Conservation (phyloP, 2,329 filamentous ascomycete genomes). For the Stachybotrys echinatus region DNA sequence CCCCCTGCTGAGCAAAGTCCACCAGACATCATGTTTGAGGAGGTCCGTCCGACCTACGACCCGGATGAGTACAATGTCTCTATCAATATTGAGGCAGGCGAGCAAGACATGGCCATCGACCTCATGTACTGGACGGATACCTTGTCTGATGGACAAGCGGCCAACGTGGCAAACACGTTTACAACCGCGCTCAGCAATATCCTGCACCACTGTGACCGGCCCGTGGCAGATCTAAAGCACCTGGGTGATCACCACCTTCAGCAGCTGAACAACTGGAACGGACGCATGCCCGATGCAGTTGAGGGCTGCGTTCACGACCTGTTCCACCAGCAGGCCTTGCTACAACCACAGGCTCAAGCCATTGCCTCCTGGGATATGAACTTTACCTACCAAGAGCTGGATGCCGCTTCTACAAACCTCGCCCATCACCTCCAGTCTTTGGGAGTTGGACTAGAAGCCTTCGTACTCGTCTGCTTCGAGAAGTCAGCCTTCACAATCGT, state of each 20-base stretch:
- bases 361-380: constrained; percentile 2
- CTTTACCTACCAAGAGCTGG: constrained; percentile 1
- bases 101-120: constrained; percentile 12
- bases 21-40: constrained; percentile 13
- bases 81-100: constrained; percentile 13
- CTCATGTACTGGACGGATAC: constrained; percentile 17
- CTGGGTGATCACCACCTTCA: constrained; percentile 1
- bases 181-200: constrained; percentile 12
- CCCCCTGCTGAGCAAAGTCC: constrained; percentile 4
- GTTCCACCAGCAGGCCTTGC: background rate
- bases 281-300: background rate
- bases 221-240: constrained; percentile 8
- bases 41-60: constrained; percentile 14
- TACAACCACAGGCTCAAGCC: background rate
- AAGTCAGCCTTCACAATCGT: constrained; percentile 1
- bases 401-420: background rate
- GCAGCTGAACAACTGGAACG: background rate
- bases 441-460: background rate
- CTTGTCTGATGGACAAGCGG: constrained; percentile 10
- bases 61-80: constrained; percentile 16
- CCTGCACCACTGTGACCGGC: constrained; percentile 5
- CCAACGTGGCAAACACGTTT: constrained; percentile 12
- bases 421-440: background rate
- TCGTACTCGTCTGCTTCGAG: constrained; percentile 1
- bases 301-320: background rate